Conservation (phyloP, 371 early-diverging fungal genomes). For the Lichtheimia ornata region DNA sequence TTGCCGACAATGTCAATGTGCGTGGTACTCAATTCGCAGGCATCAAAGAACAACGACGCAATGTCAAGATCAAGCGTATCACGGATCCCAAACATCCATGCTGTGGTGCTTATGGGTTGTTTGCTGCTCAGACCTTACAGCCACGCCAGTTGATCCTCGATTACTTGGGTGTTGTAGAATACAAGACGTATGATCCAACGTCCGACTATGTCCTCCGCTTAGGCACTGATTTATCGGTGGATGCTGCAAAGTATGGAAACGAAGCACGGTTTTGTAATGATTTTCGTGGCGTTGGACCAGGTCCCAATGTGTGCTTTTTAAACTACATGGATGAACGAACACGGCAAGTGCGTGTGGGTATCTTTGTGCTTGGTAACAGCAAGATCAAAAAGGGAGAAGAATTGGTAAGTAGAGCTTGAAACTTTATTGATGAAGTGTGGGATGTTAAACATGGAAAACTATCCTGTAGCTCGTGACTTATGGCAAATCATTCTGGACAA, state of each 20-base stretch:
- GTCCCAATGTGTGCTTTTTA: conserved; percentile 54
- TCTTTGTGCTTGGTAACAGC: conserved; percentile 45
- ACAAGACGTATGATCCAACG: conserved; percentile 38
- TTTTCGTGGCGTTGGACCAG: conserved; percentile 49
- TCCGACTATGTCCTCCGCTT: conserved; percentile 52
- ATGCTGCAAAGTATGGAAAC: conserved; percentile 51
- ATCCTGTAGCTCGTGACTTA: conserved; percentile 43
- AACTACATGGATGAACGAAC: conserved; percentile 51
- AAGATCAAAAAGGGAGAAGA: conserved; percentile 57
- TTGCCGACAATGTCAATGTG: conserved; percentile 45
- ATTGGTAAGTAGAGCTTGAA: conserved; percentile 27
- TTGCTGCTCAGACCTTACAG: conserved; percentile 47
- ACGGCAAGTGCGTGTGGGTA: conserved; percentile 46
- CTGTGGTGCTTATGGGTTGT: conserved; percentile 51
- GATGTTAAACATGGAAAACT: not conserved
- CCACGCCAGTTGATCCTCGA: conserved; percentile 51
- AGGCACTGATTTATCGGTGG: conserved; percentile 47
- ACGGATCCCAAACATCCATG: conserved; percentile 49
- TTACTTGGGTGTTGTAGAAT: conserved; percentile 52
- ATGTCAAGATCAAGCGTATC: conserved; percentile 46
- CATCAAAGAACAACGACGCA: conserved; percentile 39
- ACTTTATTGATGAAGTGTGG: too few species aligned
- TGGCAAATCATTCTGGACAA: conserved; percentile 55
- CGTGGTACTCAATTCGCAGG: conserved; percentile 33
- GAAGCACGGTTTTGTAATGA: conserved; percentile 58